Evolutionary conservation across 2,329 filamentous ascomycete species (phyloP), one percentile per base, ranked within the genome.

Genomic region (Arthrobotrys iridis): DNA sequence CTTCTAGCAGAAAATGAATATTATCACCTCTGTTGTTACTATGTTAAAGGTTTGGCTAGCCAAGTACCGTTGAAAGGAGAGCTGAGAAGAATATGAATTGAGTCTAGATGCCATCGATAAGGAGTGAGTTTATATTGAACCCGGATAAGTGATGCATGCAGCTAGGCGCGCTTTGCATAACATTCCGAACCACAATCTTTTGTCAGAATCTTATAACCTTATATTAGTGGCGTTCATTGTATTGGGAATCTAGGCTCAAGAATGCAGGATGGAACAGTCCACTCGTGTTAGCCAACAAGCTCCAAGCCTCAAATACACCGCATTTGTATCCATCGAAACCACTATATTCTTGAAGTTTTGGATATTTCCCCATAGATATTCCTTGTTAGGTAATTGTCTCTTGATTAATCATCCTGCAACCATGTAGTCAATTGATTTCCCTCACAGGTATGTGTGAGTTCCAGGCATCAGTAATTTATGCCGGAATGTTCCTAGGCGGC

Each of bases 111-210:
- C 46, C 30, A 18, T 52, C 50, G 28, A 37, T 55, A 37, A 37
- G 50, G 50, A 30, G 28, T 11, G 35, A 52, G 11, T 13, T 40
- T 55, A 55, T 55, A 52, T 22, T 8, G 33, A 33, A 4, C n/a
- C 6, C 46, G 33, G 28, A 55, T 55, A 55, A 55, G 50, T 30
- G 28, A 55, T 55, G 50, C 50, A 55, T 55, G 50, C 50, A 24
- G n/a, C 50, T 37, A 55, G 15, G 5, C 28, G n/a, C n/a, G 28
- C 7, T n/a, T 20, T 55, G 50, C 50, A 55, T 55, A 18, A 55
- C 37, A 37, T 55, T 30, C 50, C 30, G 30, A 55, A 22, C 50
- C 50, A 30, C 50, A 22, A 55, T 10, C 7, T 15, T 18, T 18
- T 55, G 37, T 30, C 30, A 18, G n/a, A 55, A 55, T 55, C 22